phyloP scores from a whole-genome alignment of 352 stramenopile species.

The Pilasporangium apinafurcum region DNA sequence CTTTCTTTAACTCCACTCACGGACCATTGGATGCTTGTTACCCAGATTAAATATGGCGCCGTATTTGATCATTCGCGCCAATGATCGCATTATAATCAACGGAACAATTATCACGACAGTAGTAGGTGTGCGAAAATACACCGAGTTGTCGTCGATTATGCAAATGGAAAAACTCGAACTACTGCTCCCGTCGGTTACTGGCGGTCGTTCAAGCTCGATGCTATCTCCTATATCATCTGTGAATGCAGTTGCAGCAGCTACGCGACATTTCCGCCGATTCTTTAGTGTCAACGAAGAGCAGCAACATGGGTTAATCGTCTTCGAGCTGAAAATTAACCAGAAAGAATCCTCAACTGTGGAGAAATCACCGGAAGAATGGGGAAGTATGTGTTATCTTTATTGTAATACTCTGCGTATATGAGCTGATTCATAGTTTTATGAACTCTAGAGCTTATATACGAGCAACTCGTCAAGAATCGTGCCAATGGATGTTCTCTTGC shows the following conservation, averaged over 20 bases:
- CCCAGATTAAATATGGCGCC: slow-evolving; percentile 48
- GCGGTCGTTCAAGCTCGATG: slow-evolving; percentile 2
- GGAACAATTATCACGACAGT: slow-evolving; percentile 31
- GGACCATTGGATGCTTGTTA: background rate
- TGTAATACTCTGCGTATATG: background rate
- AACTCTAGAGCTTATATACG: slow-evolving; percentile 30
- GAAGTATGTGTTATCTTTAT: slow-evolving; percentile 18
- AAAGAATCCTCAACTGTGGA: slow-evolving; percentile 7
- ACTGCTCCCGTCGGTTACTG: slow-evolving; percentile 20
- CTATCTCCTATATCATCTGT: slow-evolving; percentile 5
- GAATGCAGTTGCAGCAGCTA: slow-evolving; percentile 16
- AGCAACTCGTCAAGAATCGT: slow-evolving; percentile 25
- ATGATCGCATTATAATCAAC: slow-evolving; percentile 66
- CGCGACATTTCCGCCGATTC: slow-evolving; percentile 53
- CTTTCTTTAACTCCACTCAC: too few species aligned
- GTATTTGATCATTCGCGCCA: slow-evolving; percentile 63
- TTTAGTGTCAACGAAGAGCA: slow-evolving; percentile 53
- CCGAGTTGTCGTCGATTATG: slow-evolving; percentile 40
- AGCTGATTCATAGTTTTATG: background rate
- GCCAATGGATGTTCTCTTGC: slow-evolving; percentile 28
- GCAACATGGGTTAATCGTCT: slow-evolving; percentile 46
- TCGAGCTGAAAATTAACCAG: slow-evolving; percentile 27
- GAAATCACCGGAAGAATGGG: slow-evolving; percentile 46
- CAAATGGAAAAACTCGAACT: slow-evolving; percentile 39
- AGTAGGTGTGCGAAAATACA: slow-evolving; percentile 52